Percentiles rank a stretch among this genome's conserved stretches.
These are phyloP conservation scores for Entomortierella chlamydospora DNA, from an alignment of 192 early-diverging fungal species.

Conservation along the genomic window DNA sequence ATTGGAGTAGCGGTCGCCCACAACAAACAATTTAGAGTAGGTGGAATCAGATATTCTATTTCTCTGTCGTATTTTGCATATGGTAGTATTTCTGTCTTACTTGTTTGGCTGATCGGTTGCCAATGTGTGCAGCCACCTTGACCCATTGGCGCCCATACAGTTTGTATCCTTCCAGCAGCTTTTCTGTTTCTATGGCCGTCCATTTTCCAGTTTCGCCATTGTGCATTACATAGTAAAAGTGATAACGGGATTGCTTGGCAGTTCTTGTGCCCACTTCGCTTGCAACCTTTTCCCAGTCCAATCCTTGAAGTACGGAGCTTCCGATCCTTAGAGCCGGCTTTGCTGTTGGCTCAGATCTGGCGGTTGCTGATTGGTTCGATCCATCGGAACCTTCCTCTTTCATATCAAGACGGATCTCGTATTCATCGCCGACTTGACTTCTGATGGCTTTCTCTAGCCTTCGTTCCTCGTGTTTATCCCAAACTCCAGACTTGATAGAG, in stretches of 20 bases:
- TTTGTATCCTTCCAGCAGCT: not conserved
- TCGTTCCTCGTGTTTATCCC: not conserved
- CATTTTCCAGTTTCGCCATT: not conserved
- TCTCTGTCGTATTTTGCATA: no score
- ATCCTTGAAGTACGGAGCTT: not conserved
- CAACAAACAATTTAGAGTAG: no score
- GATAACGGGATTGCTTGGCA: not conserved
- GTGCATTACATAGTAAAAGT: not conserved
- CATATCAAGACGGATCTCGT: not conserved
- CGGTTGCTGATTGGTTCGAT: no score
- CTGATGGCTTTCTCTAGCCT: not conserved
- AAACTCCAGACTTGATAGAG: not conserved
- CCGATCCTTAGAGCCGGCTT: not conserved
- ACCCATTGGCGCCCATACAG: not conserved
- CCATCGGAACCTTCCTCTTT: no score
- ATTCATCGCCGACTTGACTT: constrained; percentile 4
- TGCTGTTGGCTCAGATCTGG: no score
- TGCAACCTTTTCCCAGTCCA: constrained; percentile 5
- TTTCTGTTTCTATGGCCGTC: not conserved
- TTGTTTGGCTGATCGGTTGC: constrained; percentile 1
- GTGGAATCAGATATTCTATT: no score
- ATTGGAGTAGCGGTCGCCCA: no score
- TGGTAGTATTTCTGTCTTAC: no score
- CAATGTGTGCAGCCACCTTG: constrained; percentile 1
- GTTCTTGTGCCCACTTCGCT: constrained; percentile 3